A percentile compares a stretch with the other conserved stretches of the same genome.
phyloP scores from a whole-genome alignment of 1,284 basidiomycete genomes.

The Xerocomus amazonicus region DNA sequence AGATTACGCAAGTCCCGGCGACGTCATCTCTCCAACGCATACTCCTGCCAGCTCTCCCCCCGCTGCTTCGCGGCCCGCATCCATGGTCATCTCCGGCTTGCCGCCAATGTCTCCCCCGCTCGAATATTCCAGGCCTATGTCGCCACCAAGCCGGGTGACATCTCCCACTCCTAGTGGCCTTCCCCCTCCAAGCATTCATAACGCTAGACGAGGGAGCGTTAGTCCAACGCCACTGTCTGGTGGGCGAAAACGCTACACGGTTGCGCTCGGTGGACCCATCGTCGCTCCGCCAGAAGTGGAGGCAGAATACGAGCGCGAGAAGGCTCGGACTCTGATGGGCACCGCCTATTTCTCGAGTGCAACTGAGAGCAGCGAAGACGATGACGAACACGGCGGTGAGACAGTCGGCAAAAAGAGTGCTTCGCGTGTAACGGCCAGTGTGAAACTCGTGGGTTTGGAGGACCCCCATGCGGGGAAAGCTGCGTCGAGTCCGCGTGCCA shows the following conservation, averaged over 20 bases:
- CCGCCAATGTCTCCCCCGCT: conserved; percentile 26
- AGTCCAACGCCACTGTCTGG: conserved; percentile 59
- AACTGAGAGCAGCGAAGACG: conserved; percentile 34
- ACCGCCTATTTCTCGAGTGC: conserved; percentile 45
- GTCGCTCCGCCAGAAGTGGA: conserved; percentile 43
- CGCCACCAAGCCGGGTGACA: conserved; percentile 22
- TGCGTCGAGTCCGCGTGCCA: conserved; percentile 31
- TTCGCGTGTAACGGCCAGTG: conserved; percentile 32
- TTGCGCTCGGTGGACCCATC: conserved; percentile 71
- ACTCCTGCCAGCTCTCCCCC: conserved; percentile 62
- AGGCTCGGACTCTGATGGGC: conserved; percentile 27
- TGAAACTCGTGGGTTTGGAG: conserved; percentile 27
- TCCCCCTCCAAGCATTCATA: conserved; percentile 34
- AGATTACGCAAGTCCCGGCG: conserved; percentile 65
- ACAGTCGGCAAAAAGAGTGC: conserved; percentile 55
- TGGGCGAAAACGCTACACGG: conserved; percentile 70
- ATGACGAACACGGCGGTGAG: conserved; percentile 44
- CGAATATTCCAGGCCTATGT: conserved; percentile 19
- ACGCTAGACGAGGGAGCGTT: conserved; percentile 43
- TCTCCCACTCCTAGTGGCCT: conserved; percentile 31
- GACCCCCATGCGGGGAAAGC: conserved; percentile 3
- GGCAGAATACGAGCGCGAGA: conserved; percentile 31
- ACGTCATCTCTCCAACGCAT: conserved; percentile 39
- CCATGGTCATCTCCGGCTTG: conserved; percentile 30
- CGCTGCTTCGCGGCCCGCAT: conserved; percentile 22